phyloP scores from a whole-genome alignment of 306 rosid genomes.

The Astragalus membranaceus region DNA sequence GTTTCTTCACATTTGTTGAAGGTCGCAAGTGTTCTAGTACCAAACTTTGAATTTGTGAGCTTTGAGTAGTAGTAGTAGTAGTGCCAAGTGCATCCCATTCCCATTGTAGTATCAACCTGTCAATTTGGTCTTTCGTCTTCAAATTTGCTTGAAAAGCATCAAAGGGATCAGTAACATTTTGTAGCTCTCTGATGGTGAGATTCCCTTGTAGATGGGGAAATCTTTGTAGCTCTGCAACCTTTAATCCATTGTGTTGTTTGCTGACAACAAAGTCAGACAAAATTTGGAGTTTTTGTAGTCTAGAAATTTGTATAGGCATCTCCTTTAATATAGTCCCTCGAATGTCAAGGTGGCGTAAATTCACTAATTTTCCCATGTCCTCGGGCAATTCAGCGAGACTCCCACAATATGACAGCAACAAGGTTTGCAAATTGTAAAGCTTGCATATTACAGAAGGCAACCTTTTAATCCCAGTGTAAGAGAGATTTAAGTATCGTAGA shows the following conservation, averaged over 20 bases:
- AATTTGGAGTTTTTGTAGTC: neutral
- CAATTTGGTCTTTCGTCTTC: neutral
- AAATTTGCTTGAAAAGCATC: neutral
- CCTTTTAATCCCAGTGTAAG: neutral
- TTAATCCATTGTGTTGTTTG: neutral
- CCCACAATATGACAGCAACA: neutral
- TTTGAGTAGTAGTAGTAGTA: neutral
- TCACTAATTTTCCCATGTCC: conserved; percentile 1
- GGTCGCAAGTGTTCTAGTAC: conserved; percentile 14
- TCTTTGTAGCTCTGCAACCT: neutral
- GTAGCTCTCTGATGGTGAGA: neutral
- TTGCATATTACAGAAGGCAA: neutral
- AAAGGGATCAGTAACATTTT: conserved; percentile 4
- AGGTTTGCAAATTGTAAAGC: conserved; percentile 22
- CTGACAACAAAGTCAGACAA: conserved; percentile 2
- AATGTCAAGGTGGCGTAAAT: neutral
- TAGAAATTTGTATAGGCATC: neutral
- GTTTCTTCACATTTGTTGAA: conserved; percentile 3
- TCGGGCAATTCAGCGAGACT: neutral
- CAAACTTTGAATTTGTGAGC: neutral
- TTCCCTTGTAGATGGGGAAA: neutral
- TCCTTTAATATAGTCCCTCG: neutral
- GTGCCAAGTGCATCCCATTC: neutral
- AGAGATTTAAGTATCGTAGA: conserved; percentile 22
- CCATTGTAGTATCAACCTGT: conserved; percentile 4